Base-by-base conservation (phyloP, 2,329 filamentous ascomycete species). In the Neobulgaria alba region DNA sequence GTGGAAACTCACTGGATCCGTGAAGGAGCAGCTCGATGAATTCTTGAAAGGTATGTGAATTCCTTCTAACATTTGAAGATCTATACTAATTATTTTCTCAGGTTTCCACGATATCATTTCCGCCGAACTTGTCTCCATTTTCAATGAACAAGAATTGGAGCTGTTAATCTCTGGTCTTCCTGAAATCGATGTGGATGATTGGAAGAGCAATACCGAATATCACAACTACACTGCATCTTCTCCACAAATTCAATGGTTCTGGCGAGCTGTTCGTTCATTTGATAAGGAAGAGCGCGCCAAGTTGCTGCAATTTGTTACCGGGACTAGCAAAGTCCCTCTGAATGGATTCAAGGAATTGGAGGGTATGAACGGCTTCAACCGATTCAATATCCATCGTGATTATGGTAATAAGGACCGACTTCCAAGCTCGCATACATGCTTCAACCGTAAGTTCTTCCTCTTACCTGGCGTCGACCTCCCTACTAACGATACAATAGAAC, bases 311-410 rank as follows among this genome's bases (percentile, higher is more conserved):
- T 98, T 98, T 62, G 92, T 98, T 52, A 98, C 93, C 1, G 92
- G 92, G 61, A 98, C 93, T 14, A 93, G 85, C 63, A 98, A 98
- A 67, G 93, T 98, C 34, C 92, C 92, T 29, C 78, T 98, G 36
- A 98, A 98, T 55, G 92, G 92, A 10, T 98, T 98, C 74, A 95
- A 95, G 67, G 92, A 98, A 64, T 76, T 98, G 5, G 93, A 98
- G 67, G 93, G 92, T 52, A 98, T 98, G 92, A 96, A 98, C 59
- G 92, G 92, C 29, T 82, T 96, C 62, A 95, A 85, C 64, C 82
- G 87, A 51, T 98, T 98, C 79, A 98, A 96, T 63, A 96, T 98
- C 49, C 92, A 98, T 61, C 87, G 92, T 50, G 92, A 96, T 64
- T 95, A 94, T 65, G 89, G 90, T 55, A 90, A 84, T 70, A 96